Evolutionary conservation across 805 yeast genomes (phyloP).

Genomic region (Alloascoidea hylecoeti): DNA sequence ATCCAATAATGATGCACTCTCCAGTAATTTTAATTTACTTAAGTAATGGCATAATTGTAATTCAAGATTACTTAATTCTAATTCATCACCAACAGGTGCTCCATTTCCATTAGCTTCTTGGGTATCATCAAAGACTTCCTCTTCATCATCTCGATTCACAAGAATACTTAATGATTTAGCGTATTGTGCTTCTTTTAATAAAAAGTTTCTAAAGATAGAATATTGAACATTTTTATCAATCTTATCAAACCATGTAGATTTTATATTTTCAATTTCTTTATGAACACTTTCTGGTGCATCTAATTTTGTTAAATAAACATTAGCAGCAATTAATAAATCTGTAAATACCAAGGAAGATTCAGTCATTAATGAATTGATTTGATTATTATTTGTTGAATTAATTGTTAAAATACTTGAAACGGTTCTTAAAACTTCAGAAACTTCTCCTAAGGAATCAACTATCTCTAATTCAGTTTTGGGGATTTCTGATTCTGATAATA

Average conservation of each 20-base stretch:
- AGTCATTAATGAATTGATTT: not conserved
- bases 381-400: not conserved
- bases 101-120: not conserved
- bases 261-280: not conserved
- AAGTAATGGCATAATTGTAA: not conserved
- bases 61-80: not conserved
- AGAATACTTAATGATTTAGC: not conserved
- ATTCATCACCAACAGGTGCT: not conserved
- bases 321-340: not conserved
- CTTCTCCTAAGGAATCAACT: not conserved
- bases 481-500: not conserved
- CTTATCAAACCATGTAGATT: not conserved
- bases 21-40: not conserved
- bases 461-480: not conserved
- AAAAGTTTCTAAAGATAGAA: not conserved
- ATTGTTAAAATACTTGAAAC: not conserved
- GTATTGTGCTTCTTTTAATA: not conserved
- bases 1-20: not conserved
- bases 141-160: slow-evolving; percentile 2
- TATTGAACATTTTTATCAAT: not conserved
- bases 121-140: slow-evolving; percentile 8
- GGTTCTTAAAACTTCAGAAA: not conserved
- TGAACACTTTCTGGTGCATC: not conserved
- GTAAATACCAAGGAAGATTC: not conserved
- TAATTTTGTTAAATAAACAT: not conserved